Evolutionary conservation across 306 rosid species (phyloP), one percentile per base, ranked within the genome.

Genomic region (Vachellia collinsii): DNA sequence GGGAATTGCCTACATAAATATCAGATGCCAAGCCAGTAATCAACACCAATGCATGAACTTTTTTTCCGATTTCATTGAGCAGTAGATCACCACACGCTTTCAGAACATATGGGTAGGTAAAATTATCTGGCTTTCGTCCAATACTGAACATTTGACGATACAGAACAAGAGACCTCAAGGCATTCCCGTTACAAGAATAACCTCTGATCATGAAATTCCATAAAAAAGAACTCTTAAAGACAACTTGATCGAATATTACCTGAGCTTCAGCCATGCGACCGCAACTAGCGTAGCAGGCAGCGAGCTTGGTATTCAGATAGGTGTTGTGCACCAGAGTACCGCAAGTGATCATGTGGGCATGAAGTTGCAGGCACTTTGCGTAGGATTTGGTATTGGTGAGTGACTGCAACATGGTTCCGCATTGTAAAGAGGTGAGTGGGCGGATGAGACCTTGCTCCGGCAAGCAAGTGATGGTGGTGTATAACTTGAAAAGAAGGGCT

Each of bases 131-230:
- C 78, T 78, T 87, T 23, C 37, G 82, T 37, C 91, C 89, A 36
- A 65, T 77, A 54, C 72, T 38, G 39, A 78, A 23, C 90, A 91
- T 89, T 74, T 83, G 64, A 59, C 88, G 85, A 84, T 91, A 89
- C 76, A 88, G 17, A 61, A 70, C 22, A 78, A 88, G 78, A 17
- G 92, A 85, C 12, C 51, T 74, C 2, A 67, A 36, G 37, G 87
- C 58, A 34, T 17, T 37, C 38, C 75, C 87, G 34, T 70, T 72
- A 53, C 79, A 87, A 72, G 86, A 91, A 67, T 87, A 87, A 3
- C 91, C 92, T 46, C 90, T 84, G 22, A 89, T 87, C 90, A 87
- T 82, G 78, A 66, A 81, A 72, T 88, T 89, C 90, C 90, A 91
- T 42, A 86, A 81, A 72, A 91, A 87, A 0, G 83, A 84, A 19